A percentile compares a stretch with the other conserved stretches of the same genome.
Conservation (phyloP, 495 filamentous ascomycete species). For the Friedmanniomyces endolithicus region DNA sequence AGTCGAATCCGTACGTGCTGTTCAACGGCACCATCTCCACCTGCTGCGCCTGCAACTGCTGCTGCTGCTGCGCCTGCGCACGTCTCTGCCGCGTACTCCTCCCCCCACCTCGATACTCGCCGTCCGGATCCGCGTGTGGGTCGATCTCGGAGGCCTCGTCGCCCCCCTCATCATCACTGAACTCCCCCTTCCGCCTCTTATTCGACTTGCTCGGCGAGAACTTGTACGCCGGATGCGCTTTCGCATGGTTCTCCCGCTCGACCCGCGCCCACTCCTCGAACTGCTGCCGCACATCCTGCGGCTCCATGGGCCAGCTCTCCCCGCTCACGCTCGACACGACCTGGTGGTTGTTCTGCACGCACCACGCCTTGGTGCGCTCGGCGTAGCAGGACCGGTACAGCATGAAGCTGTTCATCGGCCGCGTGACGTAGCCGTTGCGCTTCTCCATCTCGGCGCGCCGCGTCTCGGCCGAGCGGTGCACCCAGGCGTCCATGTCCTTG, state of each 20-base stretch:
- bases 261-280: constrained; percentile 71
- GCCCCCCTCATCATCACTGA: constrained; percentile 22
- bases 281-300: constrained; percentile 54
- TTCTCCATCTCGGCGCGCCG: constrained; percentile 54
- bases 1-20: constrained; percentile 9
- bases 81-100: constrained; percentile 7
- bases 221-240: constrained; percentile 85
- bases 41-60: neutral
- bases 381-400: constrained; percentile 90
- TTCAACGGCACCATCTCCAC: constrained; percentile 2
- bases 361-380: constrained; percentile 71
- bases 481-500: constrained; percentile 71
- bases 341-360: constrained; percentile 85
- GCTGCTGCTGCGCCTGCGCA: neutral
- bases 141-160: constrained; percentile 13
- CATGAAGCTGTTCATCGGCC: constrained; percentile 99
- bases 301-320: constrained; percentile 73
- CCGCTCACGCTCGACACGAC: constrained; percentile 77
- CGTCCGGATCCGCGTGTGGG: constrained; percentile 14
- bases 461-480: constrained; percentile 54
- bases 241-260: constrained; percentile 75
- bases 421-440: constrained; percentile 66
- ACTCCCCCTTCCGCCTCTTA: constrained; percentile 36
- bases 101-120: constrained; percentile 13
- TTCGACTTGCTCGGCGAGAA: constrained; percentile 75